Base-by-base conservation (phyloP, 805 yeast genomes). In the Middelhovenomyces tepae region DNA sequence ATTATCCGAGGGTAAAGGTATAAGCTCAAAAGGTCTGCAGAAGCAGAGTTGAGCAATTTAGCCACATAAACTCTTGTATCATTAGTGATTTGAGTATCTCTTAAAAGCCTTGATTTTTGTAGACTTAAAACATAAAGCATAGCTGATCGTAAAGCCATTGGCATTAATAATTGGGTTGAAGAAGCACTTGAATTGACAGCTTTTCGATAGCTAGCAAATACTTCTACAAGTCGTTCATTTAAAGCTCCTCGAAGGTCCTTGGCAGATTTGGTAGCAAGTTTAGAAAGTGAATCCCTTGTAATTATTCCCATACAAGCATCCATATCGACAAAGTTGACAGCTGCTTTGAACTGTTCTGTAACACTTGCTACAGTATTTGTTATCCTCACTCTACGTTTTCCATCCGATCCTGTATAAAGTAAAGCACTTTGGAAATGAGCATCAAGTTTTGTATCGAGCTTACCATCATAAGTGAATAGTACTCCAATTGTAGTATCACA, bases 341-440 rank as follows among this genome's bases (percentile, higher is more conserved):
- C 78, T 36, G 80, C 86, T 31, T 69, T 69, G 26, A 80, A 59
- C 35, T 83, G 69, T 39, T 78, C 80, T 2, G 91, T 74, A 10
- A 84, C 87, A 0, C 94, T 82, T 29, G 83, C 73, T n/a, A 80
- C 78, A 36, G 75, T 62, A 50, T 91, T 91, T 31, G 82, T 70
- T n/a, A 86, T 86, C 41, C 98, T 69, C 10, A 91, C 89, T 46
- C 83, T 78, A 44, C 96, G 65, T 6, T 66, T 58, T 15, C 98
- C 98, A 30, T 67, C 66, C 2, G 66, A 50, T 29, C 85, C 81
- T 0, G 96, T 87, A 53, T 86, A 89, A 35, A 91, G 61, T 17
- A 91, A 45, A 0, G 97, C 96, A 1, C 83, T 80, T 58, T 91
- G 98, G 63, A 89, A 84, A 54, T 85, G 91, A 15, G 84, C 81